Percentiles rank a stretch among this genome's conserved stretches.
Conservation (phyloP, 768 basidiomycete genomes). For the Pleurotus platypus region DNA sequence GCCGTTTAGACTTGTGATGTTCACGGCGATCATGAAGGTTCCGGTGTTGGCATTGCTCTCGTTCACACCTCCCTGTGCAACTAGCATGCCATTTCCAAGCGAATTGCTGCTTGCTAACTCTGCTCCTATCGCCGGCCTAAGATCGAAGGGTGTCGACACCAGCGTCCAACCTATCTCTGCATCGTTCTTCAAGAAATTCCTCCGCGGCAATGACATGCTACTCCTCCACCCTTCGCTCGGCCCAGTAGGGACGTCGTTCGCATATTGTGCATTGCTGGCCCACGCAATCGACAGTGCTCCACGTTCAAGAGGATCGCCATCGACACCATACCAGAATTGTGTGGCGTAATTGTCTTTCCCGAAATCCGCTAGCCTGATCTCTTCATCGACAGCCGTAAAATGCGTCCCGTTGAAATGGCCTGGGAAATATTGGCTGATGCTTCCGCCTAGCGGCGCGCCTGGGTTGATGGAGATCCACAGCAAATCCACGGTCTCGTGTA, state of each 20-base stretch:
- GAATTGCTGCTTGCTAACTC: background rate
- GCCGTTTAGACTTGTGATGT: background rate
- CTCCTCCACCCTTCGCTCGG: background rate
- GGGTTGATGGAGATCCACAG: background rate
- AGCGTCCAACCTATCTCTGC: background rate
- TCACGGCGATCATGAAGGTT: background rate
- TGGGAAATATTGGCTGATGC: slow-evolving; percentile 1
- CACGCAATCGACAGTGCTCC: background rate
- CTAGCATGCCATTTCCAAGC: background rate
- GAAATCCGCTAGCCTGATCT: background rate
- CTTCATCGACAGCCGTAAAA: background rate
- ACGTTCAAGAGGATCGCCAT: background rate
- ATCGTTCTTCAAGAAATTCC: background rate
- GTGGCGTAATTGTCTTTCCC: background rate
- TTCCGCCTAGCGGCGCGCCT: background rate
- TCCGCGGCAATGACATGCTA: background rate
- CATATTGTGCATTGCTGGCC: background rate
- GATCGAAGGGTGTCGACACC: background rate
- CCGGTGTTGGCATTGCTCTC: background rate
- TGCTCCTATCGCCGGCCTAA: background rate
- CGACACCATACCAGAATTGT: background rate
- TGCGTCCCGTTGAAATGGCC: slow-evolving; percentile 2
- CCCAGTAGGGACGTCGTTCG: background rate
- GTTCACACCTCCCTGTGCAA: background rate
- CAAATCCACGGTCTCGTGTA: background rate